Percentiles rank a stretch among this genome's conserved stretches.
These are phyloP conservation scores for Trichothecium sympodiale DNA, from an alignment of 2,329 filamentous ascomycete genomes.

Conservation along the genomic window DNA sequence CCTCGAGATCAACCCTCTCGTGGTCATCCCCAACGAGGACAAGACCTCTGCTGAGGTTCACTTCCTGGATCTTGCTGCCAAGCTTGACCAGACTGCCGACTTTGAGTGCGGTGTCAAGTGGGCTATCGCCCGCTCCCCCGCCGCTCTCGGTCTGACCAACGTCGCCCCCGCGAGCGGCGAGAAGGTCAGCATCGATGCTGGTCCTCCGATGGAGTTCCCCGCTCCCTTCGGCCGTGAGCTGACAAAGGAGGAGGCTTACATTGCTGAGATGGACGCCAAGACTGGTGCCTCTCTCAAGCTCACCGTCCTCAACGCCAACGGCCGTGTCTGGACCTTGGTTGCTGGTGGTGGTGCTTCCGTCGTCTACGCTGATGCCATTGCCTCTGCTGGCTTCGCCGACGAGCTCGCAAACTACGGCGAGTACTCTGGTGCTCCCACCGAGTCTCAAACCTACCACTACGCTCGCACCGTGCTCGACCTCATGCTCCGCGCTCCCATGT, in stretches of 20 bases:
- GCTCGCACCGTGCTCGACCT: constrained; percentile 93
- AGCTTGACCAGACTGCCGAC: constrained; percentile 97
- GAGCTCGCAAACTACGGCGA: constrained; percentile 99
- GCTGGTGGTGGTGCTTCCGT: constrained; percentile 99
- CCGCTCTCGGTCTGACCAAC: constrained; percentile 72
- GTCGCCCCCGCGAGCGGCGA: constrained; percentile 49
- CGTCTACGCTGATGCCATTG: constrained; percentile 97
- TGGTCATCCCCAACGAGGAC: constrained; percentile 90
- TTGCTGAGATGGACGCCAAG: constrained; percentile 97
- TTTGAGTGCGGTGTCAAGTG: constrained; percentile 99
- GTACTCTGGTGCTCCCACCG: constrained; percentile 96
- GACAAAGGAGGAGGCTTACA: constrained; percentile 98
- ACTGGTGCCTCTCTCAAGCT: constrained; percentile 98
- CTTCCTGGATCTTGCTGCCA: constrained; percentile 97
- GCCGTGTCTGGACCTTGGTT: constrained; percentile 95
- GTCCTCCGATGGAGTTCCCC: constrained; percentile 97
- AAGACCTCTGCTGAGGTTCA: constrained; percentile 88
- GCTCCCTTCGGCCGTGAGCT: constrained; percentile 97
- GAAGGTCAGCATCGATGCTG: constrained; percentile 89
- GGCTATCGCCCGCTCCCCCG: constrained; percentile 87
- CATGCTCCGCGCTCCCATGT: constrained; percentile 82
- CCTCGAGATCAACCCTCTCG: constrained; percentile 98
- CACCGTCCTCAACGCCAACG: constrained; percentile 83
- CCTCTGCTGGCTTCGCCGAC: constrained; percentile 85
- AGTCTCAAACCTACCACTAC: constrained; percentile 99